A percentile compares a stretch with the other conserved stretches of the same genome.
phyloP scores from a whole-genome alignment of 2,329 filamentous ascomycete species.

The Claviceps arundinis region DNA sequence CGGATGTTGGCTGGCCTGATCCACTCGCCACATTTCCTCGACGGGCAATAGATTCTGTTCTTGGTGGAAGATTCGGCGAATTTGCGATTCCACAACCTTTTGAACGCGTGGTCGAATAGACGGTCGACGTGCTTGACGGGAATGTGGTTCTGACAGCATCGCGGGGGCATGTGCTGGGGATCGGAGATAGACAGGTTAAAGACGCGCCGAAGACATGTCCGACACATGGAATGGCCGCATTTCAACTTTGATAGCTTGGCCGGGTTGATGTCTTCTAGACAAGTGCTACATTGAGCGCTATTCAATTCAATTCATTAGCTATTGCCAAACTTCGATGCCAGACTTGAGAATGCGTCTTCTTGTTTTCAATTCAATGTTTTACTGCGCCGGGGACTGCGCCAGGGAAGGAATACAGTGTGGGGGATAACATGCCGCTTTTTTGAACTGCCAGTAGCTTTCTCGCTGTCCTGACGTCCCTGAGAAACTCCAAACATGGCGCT shows the following conservation, averaged over 20 bases:
- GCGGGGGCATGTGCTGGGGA: constrained; percentile 71
- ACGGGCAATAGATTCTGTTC: constrained; percentile 68
- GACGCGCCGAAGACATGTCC: constrained; percentile 57
- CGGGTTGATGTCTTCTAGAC: constrained; percentile 52
- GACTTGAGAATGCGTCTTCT: no score
- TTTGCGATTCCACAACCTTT: constrained; percentile 67
- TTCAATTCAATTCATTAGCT: constrained; percentile 7
- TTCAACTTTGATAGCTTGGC: constrained; percentile 55
- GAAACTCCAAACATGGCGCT: constrained; percentile 15
- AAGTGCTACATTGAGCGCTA: constrained; percentile 61
- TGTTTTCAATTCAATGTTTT: background rate
- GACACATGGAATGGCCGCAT: constrained; percentile 74
- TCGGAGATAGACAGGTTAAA: constrained; percentile 68
- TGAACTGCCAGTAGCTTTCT: constrained; percentile 4
- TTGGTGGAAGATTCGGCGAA: constrained; percentile 63
- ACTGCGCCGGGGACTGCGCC: background rate
- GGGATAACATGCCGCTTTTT: constrained; percentile 8
- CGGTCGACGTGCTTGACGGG: constrained; percentile 62
- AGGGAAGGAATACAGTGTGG: no score
- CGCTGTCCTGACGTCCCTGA: constrained; percentile 14
- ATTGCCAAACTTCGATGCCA: no score
- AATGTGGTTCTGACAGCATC: constrained; percentile 65
- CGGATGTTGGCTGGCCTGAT: constrained; percentile 61
- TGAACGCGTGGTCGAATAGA: constrained; percentile 62
- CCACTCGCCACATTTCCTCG: constrained; percentile 60